Percentiles rank a stretch among this genome's conserved stretches.
These are phyloP conservation scores for Exserohilum turcica DNA, from an alignment of 2,329 filamentous ascomycete genomes.

Conservation along the genomic window DNA sequence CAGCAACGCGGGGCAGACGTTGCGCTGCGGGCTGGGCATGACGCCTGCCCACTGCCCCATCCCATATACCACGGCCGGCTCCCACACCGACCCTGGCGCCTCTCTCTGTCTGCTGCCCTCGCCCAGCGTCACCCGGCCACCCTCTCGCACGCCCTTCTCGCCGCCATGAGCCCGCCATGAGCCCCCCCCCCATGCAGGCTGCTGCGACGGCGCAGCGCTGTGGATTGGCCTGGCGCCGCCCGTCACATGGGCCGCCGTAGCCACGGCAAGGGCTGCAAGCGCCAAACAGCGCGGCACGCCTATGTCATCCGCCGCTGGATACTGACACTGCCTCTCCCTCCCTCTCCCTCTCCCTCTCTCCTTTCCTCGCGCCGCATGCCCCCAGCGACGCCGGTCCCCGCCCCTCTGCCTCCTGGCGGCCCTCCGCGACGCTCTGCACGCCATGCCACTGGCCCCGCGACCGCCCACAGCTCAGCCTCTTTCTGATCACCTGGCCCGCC, in stretches of 20 bases:
- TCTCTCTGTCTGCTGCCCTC: not conserved
- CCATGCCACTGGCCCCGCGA: constrained; percentile 39
- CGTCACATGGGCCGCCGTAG: constrained; percentile 36
- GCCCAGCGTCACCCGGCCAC: constrained; percentile 14
- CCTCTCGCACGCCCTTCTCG: constrained; percentile 11
- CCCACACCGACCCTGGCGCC: constrained; percentile 11
- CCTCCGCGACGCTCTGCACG: constrained; percentile 17
- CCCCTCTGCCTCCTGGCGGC: not conserved
- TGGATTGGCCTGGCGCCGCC: constrained; percentile 19
- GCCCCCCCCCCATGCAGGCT: too few relatives aligned
- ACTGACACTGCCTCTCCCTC: too few relatives aligned
- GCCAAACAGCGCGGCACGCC: constrained; percentile 26
- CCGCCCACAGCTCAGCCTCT: constrained; percentile 26
- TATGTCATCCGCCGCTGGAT: constrained; percentile 28
- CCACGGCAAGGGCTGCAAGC: constrained; percentile 37
- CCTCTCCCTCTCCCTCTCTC: too few relatives aligned
- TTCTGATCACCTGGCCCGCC: constrained; percentile 16
- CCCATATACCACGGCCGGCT: too few relatives aligned
- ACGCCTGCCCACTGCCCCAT: too few relatives aligned
- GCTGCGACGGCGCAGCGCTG: not conserved
- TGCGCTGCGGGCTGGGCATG: constrained; percentile 11
- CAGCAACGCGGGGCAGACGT: constrained; percentile 13
- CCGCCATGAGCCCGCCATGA: constrained; percentile 4
- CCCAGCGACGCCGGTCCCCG: not conserved
- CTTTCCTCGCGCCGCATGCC: constrained; percentile 11